These are phyloP conservation scores for Ascobolus immersus DNA, from an alignment of 495 filamentous ascomycete species.

Conservation along the genomic window DNA sequence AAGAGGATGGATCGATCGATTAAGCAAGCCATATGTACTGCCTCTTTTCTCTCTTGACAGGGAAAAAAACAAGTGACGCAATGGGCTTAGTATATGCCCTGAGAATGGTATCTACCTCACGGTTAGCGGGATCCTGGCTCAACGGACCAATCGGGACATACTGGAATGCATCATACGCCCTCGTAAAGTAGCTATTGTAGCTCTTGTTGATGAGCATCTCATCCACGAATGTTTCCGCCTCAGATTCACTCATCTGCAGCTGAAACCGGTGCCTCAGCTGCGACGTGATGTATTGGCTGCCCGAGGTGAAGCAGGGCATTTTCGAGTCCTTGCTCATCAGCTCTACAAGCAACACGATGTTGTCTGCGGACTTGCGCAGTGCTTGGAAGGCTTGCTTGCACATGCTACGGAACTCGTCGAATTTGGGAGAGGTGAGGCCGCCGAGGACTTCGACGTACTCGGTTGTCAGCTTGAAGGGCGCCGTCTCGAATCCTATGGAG, in stretches of 20 bases:
- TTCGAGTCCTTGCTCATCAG: constrained; percentile 52
- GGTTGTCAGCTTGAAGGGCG: constrained; percentile 53
- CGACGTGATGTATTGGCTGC: constrained; percentile 32
- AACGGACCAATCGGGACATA: no score
- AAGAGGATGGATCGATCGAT: no score
- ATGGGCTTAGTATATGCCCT: constrained; percentile 2
- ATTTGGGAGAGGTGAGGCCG: constrained; percentile 33
- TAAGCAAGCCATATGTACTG: no score
- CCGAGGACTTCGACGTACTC: constrained; percentile 56
- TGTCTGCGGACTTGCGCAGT: constrained; percentile 41
- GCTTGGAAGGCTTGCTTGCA: constrained; percentile 58
- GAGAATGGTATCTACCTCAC: no score
- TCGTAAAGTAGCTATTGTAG: constrained; percentile 49
- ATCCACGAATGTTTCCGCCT: constrained; percentile 48
- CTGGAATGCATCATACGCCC: constrained; percentile 14
- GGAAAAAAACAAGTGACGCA: no score
- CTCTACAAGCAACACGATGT: constrained; percentile 43
- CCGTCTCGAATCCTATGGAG: constrained; percentile 50
- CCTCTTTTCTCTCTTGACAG: no score
- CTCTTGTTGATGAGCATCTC: constrained; percentile 44
- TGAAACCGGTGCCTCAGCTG: constrained; percentile 40
- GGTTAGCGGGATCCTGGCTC: no score
- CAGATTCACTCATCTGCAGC: constrained; percentile 45
- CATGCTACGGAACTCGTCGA: constrained; percentile 38
- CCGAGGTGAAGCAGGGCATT: constrained; percentile 51